Base-by-base conservation (phyloP, 2,329 filamentous ascomycete species). In the Sphaerulina vaccinii region DNA sequence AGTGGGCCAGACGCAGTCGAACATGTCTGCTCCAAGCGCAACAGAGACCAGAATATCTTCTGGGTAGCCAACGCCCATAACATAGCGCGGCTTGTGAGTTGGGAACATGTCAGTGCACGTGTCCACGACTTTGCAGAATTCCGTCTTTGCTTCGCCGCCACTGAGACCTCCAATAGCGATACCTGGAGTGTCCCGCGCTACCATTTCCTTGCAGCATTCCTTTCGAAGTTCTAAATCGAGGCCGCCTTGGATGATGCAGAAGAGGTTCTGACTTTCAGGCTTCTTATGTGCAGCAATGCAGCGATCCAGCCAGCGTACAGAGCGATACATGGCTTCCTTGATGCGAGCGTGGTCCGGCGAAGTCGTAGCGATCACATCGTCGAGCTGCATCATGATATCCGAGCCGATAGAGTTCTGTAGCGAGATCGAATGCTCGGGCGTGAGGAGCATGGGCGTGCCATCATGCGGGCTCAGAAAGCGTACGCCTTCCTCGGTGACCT, bases 311-410 rank as follows among this genome's bases (percentile, higher is more conserved):
- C 95, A 99, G 33, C 95, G 83, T 6, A 99, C 83, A 49, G 90
- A 96, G 49, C 93, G 86, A 66, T 93, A 81, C 91, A 96, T 97
- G 43, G 93, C 93, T 71, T 96, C 90, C 56, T 86, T 83, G 83
- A 99, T 97, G 47, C 95, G 86, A 16, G 77, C 85, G 50, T 82
- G 77, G 70, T 99, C 93, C 0, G 92, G 92, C 0, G 90, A 96
- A 0, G 93, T 99, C 0, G 93, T 97, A 23, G 90, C 92, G 45
- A 99, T 87, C 11, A 99, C 95, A 71, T 99, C 95, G 76, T 99
- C 93, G 3, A 99, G 84, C 73, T 99, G 95, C 95, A 99, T 99
- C 61, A 97, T 96, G 63, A 99, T 97, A 72, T 99, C 93, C 58
- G 90, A 95, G 58, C 93, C 93, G 65, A 99, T 99, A 49, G 87